A percentile compares a stretch with the other conserved stretches of the same genome.
Conservation (phyloP, 768 basidiomycete species). For the Trametes meyenii region DNA sequence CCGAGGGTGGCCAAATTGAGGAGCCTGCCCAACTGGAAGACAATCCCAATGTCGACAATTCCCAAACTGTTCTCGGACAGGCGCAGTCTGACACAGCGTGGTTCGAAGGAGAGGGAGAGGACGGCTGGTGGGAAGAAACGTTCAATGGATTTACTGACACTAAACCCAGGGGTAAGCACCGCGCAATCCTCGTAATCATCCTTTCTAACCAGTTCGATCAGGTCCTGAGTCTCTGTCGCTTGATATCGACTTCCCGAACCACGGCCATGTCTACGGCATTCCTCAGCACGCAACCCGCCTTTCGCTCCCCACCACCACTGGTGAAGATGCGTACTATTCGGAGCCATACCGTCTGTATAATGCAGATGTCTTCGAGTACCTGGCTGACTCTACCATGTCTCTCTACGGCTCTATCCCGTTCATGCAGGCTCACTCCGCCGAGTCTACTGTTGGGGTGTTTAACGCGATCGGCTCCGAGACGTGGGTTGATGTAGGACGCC, state of each 20-base stretch:
- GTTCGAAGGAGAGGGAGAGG: slow-evolving; percentile 89
- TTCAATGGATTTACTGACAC: slow-evolving; percentile 88
- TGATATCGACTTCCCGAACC: slow-evolving; percentile 92
- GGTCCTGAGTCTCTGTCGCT: slow-evolving; percentile 94
- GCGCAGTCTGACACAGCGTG: slow-evolving; percentile 59
- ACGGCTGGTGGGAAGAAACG: slow-evolving; percentile 87
- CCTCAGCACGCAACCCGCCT: slow-evolving; percentile 94
- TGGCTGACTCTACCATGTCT: slow-evolving; percentile 73
- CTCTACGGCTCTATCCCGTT: slow-evolving; percentile 92
- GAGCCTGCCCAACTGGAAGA: slow-evolving; percentile 40
- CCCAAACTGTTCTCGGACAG: slow-evolving; percentile 54
- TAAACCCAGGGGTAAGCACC: slow-evolving; percentile 87
- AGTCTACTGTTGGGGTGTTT: slow-evolving; percentile 90
- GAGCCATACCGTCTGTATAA: slow-evolving; percentile 98
- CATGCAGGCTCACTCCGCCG: slow-evolving; percentile 88
- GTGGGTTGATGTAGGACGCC: slow-evolving; percentile 88
- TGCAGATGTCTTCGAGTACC: slow-evolving; percentile 95
- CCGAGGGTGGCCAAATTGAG: slow-evolving; percentile 42
- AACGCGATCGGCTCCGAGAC: slow-evolving; percentile 89
- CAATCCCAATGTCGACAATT: slow-evolving; percentile 34
- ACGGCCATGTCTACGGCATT: slow-evolving; percentile 91
- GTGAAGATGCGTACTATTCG: slow-evolving; percentile 71
- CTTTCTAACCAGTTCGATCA: slow-evolving; percentile 35
- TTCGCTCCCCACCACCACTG: slow-evolving; percentile 85
- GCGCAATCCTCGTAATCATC: neutral